Conservation (phyloP, 768 basidiomycete genomes). For the Roridomyces roridus region DNA sequence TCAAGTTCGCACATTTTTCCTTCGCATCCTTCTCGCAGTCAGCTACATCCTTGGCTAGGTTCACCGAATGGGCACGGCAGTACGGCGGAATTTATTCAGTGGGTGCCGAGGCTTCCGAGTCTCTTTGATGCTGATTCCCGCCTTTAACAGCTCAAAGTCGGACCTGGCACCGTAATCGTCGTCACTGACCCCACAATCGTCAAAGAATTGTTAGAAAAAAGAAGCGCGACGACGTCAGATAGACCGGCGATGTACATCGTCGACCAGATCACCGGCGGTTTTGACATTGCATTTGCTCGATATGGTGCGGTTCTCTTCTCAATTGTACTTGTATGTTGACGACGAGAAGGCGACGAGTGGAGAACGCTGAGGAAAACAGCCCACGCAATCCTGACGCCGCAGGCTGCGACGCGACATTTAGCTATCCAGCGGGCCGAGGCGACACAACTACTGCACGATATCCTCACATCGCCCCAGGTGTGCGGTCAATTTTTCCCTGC, state of each 20-base stretch:
- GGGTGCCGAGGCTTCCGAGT: not conserved
- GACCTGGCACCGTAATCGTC: slow-evolving; percentile 13
- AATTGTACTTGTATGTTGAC: not conserved
- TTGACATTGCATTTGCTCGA: not conserved
- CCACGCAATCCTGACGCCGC: not conserved
- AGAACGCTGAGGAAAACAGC: not conserved
- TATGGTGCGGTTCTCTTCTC: not conserved
- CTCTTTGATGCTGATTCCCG: not conserved
- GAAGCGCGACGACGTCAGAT: not conserved
- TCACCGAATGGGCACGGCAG: slow-evolving; percentile 34
- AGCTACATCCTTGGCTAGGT: slow-evolving; percentile 20
- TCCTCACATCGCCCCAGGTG: slow-evolving; percentile 10
- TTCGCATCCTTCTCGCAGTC: too few species aligned
- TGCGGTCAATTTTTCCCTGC: not conserved
- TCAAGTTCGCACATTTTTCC: slow-evolving; percentile 9
- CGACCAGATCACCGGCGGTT: not conserved
- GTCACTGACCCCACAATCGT: not conserved
- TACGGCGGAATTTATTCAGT: slow-evolving; percentile 35
- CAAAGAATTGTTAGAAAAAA: not conserved
- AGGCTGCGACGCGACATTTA: not conserved
- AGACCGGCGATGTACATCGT: not conserved
- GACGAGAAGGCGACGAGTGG: not conserved
- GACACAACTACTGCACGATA: slow-evolving; percentile 14
- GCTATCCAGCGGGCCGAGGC: not conserved
- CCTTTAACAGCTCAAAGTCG: not conserved